phyloP scores from a whole-genome alignment of 768 basidiomycete species.

The Paxillus ammoniavirescens region DNA sequence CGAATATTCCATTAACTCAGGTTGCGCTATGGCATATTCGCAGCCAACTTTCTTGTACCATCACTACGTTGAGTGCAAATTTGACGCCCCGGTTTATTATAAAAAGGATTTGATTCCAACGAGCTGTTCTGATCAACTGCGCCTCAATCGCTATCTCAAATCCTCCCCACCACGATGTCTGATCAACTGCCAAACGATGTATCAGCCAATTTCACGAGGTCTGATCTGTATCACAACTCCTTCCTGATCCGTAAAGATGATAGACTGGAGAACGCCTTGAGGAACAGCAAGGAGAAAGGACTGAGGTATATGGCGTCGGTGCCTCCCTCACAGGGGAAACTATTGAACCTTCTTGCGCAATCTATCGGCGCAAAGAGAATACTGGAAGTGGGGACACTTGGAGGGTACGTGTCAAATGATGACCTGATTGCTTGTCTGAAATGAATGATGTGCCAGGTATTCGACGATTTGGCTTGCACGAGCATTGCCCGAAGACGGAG shows the following conservation, averaged over 20 bases:
- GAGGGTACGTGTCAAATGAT: conserved; percentile 42
- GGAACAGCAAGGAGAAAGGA: conserved; percentile 41
- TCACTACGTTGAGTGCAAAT: too few relatives aligned
- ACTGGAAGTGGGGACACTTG: conserved; percentile 66
- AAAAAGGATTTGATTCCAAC: too few relatives aligned
- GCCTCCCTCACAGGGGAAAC: conserved; percentile 54
- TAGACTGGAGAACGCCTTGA: conserved; percentile 39
- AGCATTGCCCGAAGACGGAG: conserved; percentile 48
- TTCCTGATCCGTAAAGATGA: conserved; percentile 47
- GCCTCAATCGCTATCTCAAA: not conserved
- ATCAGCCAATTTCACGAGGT: conserved; percentile 47
- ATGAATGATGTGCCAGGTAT: conserved; percentile 18
- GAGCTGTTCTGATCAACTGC: too few relatives aligned
- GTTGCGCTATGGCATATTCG: too few relatives aligned
- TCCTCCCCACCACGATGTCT: not conserved
- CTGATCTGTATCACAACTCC: conserved; percentile 55
- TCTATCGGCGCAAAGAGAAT: conserved; percentile 55
- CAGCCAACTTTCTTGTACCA: too few relatives aligned
- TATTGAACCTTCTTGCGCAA: conserved; percentile 50
- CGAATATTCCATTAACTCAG: too few relatives aligned
- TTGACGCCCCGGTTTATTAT: too few relatives aligned
- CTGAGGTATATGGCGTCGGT: conserved; percentile 55
- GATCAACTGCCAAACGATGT: conserved; percentile 2
- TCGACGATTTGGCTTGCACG: conserved; percentile 36
- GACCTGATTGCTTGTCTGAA: too few relatives aligned